Base-by-base conservation (phyloP, 2,329 filamentous ascomycete genomes). In the Drechmeria coniospora region DNA sequence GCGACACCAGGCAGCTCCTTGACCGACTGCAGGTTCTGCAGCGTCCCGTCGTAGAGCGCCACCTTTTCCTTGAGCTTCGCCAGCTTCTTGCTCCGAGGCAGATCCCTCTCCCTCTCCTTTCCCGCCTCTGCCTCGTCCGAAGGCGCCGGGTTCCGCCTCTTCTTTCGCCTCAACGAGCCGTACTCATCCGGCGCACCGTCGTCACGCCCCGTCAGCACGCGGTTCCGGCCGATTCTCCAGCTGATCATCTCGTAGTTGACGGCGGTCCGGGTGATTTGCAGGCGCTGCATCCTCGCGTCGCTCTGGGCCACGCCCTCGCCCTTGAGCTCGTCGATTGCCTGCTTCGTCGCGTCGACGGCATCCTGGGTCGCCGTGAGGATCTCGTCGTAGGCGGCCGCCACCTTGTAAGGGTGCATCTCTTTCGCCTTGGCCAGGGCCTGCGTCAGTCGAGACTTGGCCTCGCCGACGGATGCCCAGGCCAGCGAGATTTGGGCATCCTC, bases 171-270 rank as follows among this genome's bases (percentile, higher is more conserved):
- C 24, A 53, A 55, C 3, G 52, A 50, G 4, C 54, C 57, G 32
- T 64, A 65, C 12, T 66, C 62, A 13, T 68, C 52, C 11, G 65
- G 51, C 11, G 81, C 66, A 3, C 87, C 87, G 41, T 95, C 87
- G 30, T 79, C 65, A 6, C 69, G 59, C n/a, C 87, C 86, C 28
- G 83, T 81, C 35, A 98, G 59, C 0, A 93, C 78, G 29, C 90
- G 68, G 52, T 98, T 95, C 26, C 90, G 76, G 15, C 87, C 87
- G 37, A 95, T 81, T 49, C 90, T 71, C 86, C 86, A 95, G 46
- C 82, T 86, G 31, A 98, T 79, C 53, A 94, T 73, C 39, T 82
- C 81, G 50, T 92, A 95, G 52, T 90, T 92, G 31, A 95, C 82
- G 2, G 87, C 84, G 0, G 92, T 92, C 35, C 80, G 78, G 4